Evolutionary conservation across 345 rosid genomes (phyloP).

Genomic region (Eucalyptus marginata): DNA sequence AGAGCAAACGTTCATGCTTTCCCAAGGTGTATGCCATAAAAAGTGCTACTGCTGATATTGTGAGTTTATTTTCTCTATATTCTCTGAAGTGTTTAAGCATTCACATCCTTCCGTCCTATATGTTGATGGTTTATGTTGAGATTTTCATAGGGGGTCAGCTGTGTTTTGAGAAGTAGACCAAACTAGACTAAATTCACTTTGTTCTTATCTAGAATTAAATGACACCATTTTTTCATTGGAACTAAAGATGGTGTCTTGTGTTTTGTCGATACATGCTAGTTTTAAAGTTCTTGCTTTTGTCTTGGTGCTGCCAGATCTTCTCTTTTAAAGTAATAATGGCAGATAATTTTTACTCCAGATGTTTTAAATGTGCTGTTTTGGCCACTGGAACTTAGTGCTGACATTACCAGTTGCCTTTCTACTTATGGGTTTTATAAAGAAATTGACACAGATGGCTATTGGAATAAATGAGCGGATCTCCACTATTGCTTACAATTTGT

Average conservation of each 20-base stretch:
- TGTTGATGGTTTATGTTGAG: not conserved
- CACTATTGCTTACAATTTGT: not conserved
- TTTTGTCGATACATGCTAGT: not conserved
- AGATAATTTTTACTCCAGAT: not conserved
- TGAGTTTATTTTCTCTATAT: constrained; percentile 22
- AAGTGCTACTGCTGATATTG: constrained; percentile 86
- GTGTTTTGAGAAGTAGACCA: not conserved
- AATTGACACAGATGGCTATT: not conserved
- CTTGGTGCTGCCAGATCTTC: not conserved
- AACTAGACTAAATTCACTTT: not conserved
- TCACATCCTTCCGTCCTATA: not conserved
- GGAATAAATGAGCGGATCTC: not conserved
- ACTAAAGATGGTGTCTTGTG: not conserved
- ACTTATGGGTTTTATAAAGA: not conserved
- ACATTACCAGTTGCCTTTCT: not conserved
- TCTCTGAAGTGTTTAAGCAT: not conserved
- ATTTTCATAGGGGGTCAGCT: not conserved
- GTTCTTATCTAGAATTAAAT: not conserved
- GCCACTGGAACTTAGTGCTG: not conserved
- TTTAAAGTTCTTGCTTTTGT: not conserved
- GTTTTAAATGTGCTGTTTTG: not conserved
- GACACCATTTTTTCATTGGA: not conserved
- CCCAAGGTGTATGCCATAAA: constrained; percentile 86
- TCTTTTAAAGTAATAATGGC: not conserved
- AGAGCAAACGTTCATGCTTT: constrained; percentile 76